A percentile compares a stretch with the other conserved stretches of the same genome.
These are phyloP conservation scores for Penicillium vulpinum DNA, from an alignment of 2,329 filamentous ascomycete species.

Conservation along the genomic window DNA sequence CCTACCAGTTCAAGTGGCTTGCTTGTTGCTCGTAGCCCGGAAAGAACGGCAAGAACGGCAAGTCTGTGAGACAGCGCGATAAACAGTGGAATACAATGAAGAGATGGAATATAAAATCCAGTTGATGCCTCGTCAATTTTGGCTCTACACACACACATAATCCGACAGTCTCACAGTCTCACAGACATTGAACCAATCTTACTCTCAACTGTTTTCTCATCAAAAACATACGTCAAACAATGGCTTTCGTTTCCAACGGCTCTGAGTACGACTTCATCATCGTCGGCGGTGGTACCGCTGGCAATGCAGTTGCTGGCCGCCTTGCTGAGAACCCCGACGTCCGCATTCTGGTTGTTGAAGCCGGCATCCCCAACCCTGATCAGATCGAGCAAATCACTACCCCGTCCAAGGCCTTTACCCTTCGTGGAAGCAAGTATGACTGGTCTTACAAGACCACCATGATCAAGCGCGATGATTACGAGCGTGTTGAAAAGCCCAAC, in stretches of 20 bases:
- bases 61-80: background rate
- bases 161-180: background rate
- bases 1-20: background rate
- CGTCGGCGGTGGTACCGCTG: slow-evolving; percentile 49
- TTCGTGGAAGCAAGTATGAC: slow-evolving; percentile 58
- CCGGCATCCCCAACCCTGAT: slow-evolving; percentile 43
- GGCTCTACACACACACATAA: background rate
- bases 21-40: background rate
- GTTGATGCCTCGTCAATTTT: background rate
- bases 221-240: background rate
- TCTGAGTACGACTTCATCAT: slow-evolving; percentile 27
- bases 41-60: background rate
- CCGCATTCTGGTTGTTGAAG: slow-evolving; percentile 32
- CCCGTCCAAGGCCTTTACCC: slow-evolving; percentile 55
- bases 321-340: slow-evolving; percentile 52
- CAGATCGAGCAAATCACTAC: slow-evolving; percentile 56
- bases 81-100: background rate
- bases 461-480: slow-evolving; percentile 59
- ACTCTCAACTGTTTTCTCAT: background rate
- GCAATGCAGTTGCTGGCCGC: slow-evolving; percentile 50
- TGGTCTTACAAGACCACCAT: slow-evolving; percentile 64
- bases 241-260: slow-evolving; percentile 9
- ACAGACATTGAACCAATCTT: background rate
- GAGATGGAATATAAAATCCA: background rate
- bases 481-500: slow-evolving; percentile 62